Conservation (phyloP, 768 basidiomycete genomes). For the Lactifluus volemus region DNA sequence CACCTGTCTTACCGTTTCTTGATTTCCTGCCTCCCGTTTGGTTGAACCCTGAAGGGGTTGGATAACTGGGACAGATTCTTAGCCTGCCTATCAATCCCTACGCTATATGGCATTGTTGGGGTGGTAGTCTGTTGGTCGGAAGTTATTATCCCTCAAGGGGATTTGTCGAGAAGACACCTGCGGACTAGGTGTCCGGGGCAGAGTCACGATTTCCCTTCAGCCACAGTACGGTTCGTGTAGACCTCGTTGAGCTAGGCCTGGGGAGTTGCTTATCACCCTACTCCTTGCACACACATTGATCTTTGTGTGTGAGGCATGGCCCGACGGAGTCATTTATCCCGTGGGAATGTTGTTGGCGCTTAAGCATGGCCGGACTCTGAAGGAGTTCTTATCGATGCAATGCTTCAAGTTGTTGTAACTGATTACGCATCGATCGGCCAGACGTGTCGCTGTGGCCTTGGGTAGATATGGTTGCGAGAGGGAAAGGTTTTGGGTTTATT, state of each 20-base stretch:
- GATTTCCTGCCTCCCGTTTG: not conserved
- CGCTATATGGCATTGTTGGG: not conserved
- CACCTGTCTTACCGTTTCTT: not conserved
- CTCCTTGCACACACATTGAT: too few species aligned
- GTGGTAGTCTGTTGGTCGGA: not conserved
- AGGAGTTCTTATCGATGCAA: not conserved
- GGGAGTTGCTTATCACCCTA: too few species aligned
- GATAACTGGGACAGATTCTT: not conserved
- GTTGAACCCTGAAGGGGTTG: conserved; percentile 12
- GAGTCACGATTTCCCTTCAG: not conserved
- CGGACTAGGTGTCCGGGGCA: not conserved
- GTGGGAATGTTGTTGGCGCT: not conserved
- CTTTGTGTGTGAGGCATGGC: not conserved
- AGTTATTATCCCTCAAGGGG: conserved; percentile 7
- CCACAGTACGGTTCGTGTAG: not conserved
- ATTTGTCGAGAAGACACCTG: not conserved
- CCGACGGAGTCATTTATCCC: too few species aligned
- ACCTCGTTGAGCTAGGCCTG: not conserved
- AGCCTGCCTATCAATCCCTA: not conserved
- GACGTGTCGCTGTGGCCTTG: not conserved
- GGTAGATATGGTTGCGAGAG: not conserved
- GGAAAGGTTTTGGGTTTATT: not conserved
- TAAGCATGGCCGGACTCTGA: not conserved
- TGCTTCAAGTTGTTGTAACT: not conserved
- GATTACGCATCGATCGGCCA: too few species aligned